These are phyloP conservation scores for Chaetomium fimeti DNA, from an alignment of 495 filamentous ascomycete species.

Conservation along the genomic window DNA sequence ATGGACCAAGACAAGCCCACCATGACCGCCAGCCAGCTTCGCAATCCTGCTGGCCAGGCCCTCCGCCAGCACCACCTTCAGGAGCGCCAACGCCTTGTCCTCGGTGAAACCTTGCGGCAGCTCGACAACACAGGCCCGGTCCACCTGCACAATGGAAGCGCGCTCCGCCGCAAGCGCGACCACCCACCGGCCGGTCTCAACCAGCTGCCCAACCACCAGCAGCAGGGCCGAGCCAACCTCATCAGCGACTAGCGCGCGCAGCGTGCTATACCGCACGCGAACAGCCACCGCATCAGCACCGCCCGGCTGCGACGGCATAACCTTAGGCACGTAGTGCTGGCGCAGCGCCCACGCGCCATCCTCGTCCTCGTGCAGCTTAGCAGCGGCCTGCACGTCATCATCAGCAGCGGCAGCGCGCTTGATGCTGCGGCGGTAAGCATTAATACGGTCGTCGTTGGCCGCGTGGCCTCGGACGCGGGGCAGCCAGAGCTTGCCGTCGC, in stretches of 20 bases:
- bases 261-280: background rate
- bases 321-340: background rate
- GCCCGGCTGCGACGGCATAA: background rate
- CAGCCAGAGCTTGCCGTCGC: background rate
- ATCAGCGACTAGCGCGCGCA: background rate
- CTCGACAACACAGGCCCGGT: background rate
- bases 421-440: background rate
- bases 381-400: too few relatives aligned
- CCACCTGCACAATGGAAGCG: background rate
- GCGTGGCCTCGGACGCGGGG: background rate
- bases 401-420: background rate
- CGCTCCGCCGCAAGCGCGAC: background rate
- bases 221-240: background rate
- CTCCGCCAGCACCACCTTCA: background rate
- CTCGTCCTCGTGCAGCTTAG: background rate
- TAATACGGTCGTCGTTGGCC: background rate
- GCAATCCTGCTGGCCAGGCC: background rate
- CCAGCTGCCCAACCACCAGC: background rate
- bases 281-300: background rate
- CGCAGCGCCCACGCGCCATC: background rate
- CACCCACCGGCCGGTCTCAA: background rate
- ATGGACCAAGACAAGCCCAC: background rate
- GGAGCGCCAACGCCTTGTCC: background rate
- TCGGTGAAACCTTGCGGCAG: background rate
- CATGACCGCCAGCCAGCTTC: background rate